A percentile compares a stretch with the other conserved stretches of the same genome.
Evolutionary conservation across 2,329 filamentous ascomycete species (phyloP).

Genomic region (Aspergillus sp.): DNA sequence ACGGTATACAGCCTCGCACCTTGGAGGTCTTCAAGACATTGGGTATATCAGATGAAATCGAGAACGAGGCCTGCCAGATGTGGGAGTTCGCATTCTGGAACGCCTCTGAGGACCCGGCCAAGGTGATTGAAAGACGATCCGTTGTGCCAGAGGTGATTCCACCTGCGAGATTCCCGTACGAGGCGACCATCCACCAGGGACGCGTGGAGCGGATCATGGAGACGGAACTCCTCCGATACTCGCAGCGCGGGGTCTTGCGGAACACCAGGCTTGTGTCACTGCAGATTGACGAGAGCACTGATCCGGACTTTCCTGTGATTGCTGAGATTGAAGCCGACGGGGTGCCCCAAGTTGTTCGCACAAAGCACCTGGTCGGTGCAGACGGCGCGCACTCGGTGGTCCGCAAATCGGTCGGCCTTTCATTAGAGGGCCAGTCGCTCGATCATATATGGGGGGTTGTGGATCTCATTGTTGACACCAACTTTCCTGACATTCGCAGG

Average conservation of each 20-base stretch:
- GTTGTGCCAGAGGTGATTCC: conserved; percentile 57
- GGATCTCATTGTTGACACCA: conserved; percentile 70
- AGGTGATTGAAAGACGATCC: conserved; percentile 65
- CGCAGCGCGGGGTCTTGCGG: conserved; percentile 60
- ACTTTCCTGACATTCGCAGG: conserved; percentile 60
- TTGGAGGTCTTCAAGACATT: conserved; percentile 47
- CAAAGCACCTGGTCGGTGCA: conserved; percentile 63
- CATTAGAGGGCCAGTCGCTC: conserved; percentile 68
- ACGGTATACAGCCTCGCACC: conserved; percentile 47
- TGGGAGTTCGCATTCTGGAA: conserved; percentile 72
- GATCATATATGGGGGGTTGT: conserved; percentile 76
- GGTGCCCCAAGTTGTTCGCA: conserved; percentile 51
- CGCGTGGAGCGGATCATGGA: conserved; percentile 72
- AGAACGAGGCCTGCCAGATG: conserved; percentile 41
- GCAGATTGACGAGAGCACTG: too few relatives aligned
- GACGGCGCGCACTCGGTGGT: conserved; percentile 59
- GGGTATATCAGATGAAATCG: conserved; percentile 43
- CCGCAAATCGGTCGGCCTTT: conserved; percentile 55
- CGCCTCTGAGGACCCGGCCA: conserved; percentile 51
- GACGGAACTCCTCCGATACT: conserved; percentile 65
- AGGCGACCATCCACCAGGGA: conserved; percentile 72
- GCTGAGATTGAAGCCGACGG: conserved; percentile 35
- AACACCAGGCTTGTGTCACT: conserved; percentile 61
- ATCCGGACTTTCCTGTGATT: neutral
- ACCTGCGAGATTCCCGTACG: conserved; percentile 71